Evolutionary conservation across 768 basidiomycete genomes (phyloP), one percentile per base, ranked within the genome.

Genomic region (Auricularia auricula-judae): DNA sequence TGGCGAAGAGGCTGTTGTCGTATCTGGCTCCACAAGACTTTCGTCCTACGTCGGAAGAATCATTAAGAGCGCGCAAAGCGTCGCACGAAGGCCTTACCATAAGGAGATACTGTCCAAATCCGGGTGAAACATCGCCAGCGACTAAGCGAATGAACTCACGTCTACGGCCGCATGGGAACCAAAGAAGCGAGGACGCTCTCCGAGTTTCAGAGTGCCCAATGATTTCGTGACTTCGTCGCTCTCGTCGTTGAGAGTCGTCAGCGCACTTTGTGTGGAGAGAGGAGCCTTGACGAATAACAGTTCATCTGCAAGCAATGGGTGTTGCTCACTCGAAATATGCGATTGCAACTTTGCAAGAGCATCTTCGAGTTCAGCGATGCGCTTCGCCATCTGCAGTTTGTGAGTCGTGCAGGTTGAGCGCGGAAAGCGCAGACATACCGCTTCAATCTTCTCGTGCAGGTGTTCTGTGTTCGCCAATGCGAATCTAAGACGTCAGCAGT

Each of bases 241-340:
- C 7, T 12, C 56, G 4, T 59, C 34, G 56, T 59, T 33, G 10
- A 59, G 5, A 5, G 56, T 23, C 7, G 8, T 18, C 14, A n/a
- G 8, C 5, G 23, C 56, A 10, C 3, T 59, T 34, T 59, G 29
- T 10, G 56, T 33, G 4, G 56, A 59, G 8, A 35, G 21, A 10
- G 34, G 89, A 0, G 86, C 86, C 68, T 92, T 92, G 68, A 92
- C 81, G 65, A 82, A 80, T 11, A 92, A 77, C 34, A 90, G 80
- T 3, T 92, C 89, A 0, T 91, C 88, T 10, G 83, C 68, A 1
- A 92, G 78, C 21, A 92, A 78, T 2, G 86, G 85, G 65, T 92
- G 89, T 8, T 72, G 75, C 7, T 89, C 87, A 14, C 74, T 66
- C 47, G 47, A 51, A 16, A 87, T 11, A 8, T 59, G 23, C 8